Base-by-base conservation (phyloP, 2,329 filamentous ascomycete genomes). In the Fonsecaea multimorphosa region DNA sequence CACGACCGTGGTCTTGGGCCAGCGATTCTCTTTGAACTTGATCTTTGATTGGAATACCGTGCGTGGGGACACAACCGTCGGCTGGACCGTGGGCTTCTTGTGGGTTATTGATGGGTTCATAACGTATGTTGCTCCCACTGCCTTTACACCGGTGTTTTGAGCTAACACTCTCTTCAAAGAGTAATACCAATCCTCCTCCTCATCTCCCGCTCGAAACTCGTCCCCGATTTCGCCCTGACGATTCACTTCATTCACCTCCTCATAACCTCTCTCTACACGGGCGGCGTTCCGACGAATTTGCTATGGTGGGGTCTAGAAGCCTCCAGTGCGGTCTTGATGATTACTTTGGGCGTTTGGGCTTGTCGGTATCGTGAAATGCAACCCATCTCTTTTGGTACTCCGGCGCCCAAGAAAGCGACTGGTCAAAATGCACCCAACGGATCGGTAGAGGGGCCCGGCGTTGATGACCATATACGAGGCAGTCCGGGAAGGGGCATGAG, bases 161-260 rank as follows among this genome's bases (percentile, higher is more conserved):
- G 16, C 40, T 40, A 27, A 51, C 22, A 19, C 24, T 24, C 56
- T 34, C 52, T 46, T 11, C 19, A 29, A 53, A 98, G 94, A 76
- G 87, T 92, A 49, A 87, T 96, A 65, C 91, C 92, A 49, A 89
- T 97, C 64, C 87, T 97, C 58, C 80, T 94, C 61, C 83, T 98
- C 64, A 87, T 99, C 71, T 89, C 90, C 22, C 92, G 95, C 68
- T 95, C 91, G 55, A 98, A 98, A 78, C 90, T 98, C 67, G 91
- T 98, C 58, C 92, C 92, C 71, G 95, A 99, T 79, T 99, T 98
- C 77, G 91, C 92, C 34, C 82, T 97, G 27, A 97, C 94, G 1
- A 86, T 97, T 19, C 92, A 96, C 80, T 86, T 91, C 76, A 82
- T 97, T 49, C 91, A 97, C 76, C 85, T 97, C 60, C 70, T 95